These are phyloP conservation scores for Nannochloropsis granulata DNA, from an alignment of 108 stramenopile species.

Conservation along the genomic window DNA sequence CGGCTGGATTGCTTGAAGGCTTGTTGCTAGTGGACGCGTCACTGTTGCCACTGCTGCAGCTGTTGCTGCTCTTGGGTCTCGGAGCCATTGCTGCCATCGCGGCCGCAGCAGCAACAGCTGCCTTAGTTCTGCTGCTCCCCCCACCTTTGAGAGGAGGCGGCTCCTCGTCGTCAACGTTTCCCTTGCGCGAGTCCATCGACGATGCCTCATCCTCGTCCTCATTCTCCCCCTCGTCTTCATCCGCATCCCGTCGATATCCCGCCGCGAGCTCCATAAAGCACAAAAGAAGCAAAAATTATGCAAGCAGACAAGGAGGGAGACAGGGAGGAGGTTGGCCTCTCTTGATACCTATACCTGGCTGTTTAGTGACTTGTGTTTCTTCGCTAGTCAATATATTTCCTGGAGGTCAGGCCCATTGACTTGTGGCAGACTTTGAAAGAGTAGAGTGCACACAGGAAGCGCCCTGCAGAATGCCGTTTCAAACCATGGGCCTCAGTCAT, in stretches of 20 bases:
- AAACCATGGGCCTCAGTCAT: no score
- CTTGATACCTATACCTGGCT: not conserved
- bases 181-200: not conserved
- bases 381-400: not conserved
- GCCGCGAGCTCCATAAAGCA: not conserved
- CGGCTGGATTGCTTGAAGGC: no score
- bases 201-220: not conserved
- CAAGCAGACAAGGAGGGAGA: not conserved
- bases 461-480: not conserved
- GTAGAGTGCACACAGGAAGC: not conserved
- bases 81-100: not conserved
- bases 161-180: not conserved
- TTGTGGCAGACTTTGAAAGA: not conserved
- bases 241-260: not conserved
- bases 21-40: no score
- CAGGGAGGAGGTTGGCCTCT: not conserved
- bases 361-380: not conserved
- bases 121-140: not conserved
- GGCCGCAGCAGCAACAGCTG: not conserved
- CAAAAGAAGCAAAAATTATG: not conserved
- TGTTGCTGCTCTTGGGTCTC: not conserved
- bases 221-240: not conserved
- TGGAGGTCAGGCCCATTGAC: not conserved
- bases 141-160: not conserved
- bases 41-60: not conserved